These are phyloP conservation scores for Angophora floribunda DNA, from an alignment of 345 rosid genomes.

Conservation along the genomic window DNA sequence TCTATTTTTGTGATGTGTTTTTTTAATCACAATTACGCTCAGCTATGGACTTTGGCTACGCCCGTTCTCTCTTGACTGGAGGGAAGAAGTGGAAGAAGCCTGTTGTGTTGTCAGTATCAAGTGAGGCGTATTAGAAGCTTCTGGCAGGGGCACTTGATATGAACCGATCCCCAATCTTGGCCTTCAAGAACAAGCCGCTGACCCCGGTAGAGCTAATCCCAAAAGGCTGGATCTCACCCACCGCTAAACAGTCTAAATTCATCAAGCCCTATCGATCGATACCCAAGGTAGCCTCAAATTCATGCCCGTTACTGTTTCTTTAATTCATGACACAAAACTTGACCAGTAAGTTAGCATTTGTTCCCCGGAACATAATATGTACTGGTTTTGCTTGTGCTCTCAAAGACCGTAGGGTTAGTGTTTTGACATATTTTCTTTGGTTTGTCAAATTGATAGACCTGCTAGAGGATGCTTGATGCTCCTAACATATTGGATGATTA, in stretches of 20 bases:
- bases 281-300: conserved; percentile 20
- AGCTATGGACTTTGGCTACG: conserved; percentile 35
- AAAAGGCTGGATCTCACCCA: background rate
- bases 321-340: background rate
- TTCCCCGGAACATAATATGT: background rate
- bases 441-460: conserved; percentile 12
- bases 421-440: background rate
- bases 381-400: background rate
- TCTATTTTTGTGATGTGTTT: background rate
- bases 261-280: conserved; percentile 22
- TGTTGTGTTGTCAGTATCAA: conserved; percentile 34
- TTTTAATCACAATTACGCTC: conserved; percentile 17
- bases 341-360: background rate
- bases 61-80: conserved; percentile 25
- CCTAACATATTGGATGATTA: conserved; percentile 43
- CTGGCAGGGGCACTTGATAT: conserved; percentile 54
- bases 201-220: conserved; percentile 14
- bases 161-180: conserved; percentile 57
- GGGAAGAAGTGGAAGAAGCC: conserved; percentile 31
- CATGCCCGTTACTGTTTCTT: background rate
- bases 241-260: conserved; percentile 4
- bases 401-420: background rate
- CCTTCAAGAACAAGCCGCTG: conserved; percentile 66
- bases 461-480: conserved; percentile 45
- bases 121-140: conserved; percentile 52